These are phyloP conservation scores for Gracilariopsis chorda DNA, from an alignment of 23 red algal species.

Conservation along the genomic window DNA sequence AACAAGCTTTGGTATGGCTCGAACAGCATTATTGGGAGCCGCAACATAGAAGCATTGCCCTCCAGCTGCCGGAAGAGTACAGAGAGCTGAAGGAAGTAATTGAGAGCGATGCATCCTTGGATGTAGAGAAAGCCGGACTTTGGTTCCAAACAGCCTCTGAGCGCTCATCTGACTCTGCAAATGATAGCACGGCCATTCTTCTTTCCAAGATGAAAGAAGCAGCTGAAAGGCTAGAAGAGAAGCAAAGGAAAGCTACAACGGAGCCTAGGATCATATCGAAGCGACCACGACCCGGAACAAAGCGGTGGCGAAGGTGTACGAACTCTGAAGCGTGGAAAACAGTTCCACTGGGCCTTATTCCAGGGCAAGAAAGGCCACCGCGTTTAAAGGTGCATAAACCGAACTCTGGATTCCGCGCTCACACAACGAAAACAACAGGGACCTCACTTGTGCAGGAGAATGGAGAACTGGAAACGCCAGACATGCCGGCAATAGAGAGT, in stretches of 20 bases:
- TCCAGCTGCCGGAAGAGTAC: neutral
- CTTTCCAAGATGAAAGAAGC: neutral
- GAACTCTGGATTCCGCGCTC: neutral
- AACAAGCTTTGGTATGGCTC: conserved; percentile 53
- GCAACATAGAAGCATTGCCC: neutral
- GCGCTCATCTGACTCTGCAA: neutral
- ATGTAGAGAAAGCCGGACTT: neutral
- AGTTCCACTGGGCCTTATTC: conserved; percentile 24
- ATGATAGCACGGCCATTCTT: neutral
- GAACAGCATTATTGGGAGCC: conserved; percentile 58
- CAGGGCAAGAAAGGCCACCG: conserved; percentile 12
- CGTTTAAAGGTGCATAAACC: neutral
- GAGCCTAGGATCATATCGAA: neutral
- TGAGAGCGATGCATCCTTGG: neutral
- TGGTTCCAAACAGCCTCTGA: neutral
- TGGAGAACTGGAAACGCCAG: neutral
- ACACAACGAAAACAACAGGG: neutral
- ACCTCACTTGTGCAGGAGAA: neutral
- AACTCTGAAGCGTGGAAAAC: neutral
- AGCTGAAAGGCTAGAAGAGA: neutral
- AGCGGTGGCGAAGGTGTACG: conserved; percentile 4
- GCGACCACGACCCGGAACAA: neutral
- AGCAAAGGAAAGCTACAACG: neutral
- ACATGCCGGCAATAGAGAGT: neutral
- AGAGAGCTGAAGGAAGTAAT: neutral